Conservation (phyloP, 177 flowering plant species). For the Vitis hybrid region DNA sequence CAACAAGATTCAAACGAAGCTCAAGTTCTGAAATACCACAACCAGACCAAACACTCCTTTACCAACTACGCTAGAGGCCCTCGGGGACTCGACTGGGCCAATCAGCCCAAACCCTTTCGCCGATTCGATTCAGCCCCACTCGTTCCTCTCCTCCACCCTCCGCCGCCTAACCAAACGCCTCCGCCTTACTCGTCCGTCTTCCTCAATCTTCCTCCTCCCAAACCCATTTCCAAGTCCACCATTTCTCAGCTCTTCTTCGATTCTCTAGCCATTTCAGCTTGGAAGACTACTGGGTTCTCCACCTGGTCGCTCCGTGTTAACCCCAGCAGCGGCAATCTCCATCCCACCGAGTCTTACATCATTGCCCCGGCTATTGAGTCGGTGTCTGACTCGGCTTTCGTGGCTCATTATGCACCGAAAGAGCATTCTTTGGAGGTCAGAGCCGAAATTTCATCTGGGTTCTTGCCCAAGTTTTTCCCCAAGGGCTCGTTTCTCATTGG, state of each 20-base stretch:
- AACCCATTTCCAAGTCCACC: slow-evolving; percentile 54
- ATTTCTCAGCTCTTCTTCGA: slow-evolving; percentile 75
- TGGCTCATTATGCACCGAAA: slow-evolving; percentile 89
- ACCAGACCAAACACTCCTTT: slow-evolving; percentile 83
- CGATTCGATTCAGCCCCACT: slow-evolving; percentile 64
- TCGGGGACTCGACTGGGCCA: slow-evolving; percentile 91
- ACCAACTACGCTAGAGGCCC: slow-evolving; percentile 78
- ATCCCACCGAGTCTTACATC: slow-evolving; percentile 85
- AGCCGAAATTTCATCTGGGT: slow-evolving; percentile 37
- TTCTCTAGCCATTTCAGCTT: slow-evolving; percentile 87
- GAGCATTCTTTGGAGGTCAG: slow-evolving; percentile 76
- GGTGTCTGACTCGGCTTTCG: slow-evolving; percentile 50
- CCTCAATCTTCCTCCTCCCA: slow-evolving; percentile 50
- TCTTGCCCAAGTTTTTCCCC: slow-evolving; percentile 47
- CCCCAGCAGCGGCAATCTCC: slow-evolving; percentile 96
- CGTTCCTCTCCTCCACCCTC: slow-evolving; percentile 60
- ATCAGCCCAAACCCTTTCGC: slow-evolving; percentile 96
- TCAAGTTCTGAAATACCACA: slow-evolving; percentile 78
- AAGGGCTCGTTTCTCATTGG: slow-evolving; percentile 61
- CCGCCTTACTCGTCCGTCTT: slow-evolving; percentile 52
- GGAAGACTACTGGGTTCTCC: slow-evolving; percentile 81
- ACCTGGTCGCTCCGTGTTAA: slow-evolving; percentile 95
- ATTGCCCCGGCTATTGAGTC: slow-evolving; percentile 57
- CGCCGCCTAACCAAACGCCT: slow-evolving; percentile 12
- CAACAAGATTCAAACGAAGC: slow-evolving; percentile 15